phyloP scores from a whole-genome alignment of 2,329 filamentous ascomycete genomes.

The Aspergillus clavatus region DNA sequence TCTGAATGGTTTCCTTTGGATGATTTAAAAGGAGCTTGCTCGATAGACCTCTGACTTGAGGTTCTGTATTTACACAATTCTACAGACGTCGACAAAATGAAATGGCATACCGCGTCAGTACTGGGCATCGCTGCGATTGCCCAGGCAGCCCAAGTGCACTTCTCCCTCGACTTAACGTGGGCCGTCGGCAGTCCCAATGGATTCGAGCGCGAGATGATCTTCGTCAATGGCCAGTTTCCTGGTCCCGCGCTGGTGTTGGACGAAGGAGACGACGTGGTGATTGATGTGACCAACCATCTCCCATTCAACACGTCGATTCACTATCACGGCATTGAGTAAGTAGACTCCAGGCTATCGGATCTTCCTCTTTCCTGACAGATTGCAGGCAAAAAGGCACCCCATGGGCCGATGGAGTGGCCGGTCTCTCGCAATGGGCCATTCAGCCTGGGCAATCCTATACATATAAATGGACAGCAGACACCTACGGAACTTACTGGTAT shows the following conservation, averaged over 20 bases:
- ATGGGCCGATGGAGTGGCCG: conserved; percentile 57
- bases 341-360: neutral
- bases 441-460: conserved; percentile 46
- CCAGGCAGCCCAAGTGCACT: conserved; percentile 8
- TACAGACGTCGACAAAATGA: neutral
- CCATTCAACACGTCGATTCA: conserved; percentile 31
- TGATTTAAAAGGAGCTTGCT: too few relatives aligned
- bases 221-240: conserved; percentile 32
- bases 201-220: conserved; percentile 27
- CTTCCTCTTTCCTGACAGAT: neutral
- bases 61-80: too few relatives aligned
- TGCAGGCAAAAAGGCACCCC: conserved; percentile 46
- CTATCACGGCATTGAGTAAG: conserved; percentile 38
- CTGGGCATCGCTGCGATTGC: conserved; percentile 2
- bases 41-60: too few relatives aligned
- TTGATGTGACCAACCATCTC: conserved; percentile 29
- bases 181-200: conserved; percentile 31
- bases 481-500: conserved; percentile 57
- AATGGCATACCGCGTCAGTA: neutral
- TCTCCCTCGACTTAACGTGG: conserved; percentile 28
- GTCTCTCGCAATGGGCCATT: conserved; percentile 52
- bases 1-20: too few relatives aligned
- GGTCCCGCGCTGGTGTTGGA: conserved; percentile 26
- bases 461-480: conserved; percentile 51
- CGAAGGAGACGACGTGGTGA: conserved; percentile 28